Percentiles rank a stretch among this genome's conserved stretches.
phyloP scores from a whole-genome alignment of 2,329 filamentous ascomycete species.

The Neofusicoccum umdonicola region DNA sequence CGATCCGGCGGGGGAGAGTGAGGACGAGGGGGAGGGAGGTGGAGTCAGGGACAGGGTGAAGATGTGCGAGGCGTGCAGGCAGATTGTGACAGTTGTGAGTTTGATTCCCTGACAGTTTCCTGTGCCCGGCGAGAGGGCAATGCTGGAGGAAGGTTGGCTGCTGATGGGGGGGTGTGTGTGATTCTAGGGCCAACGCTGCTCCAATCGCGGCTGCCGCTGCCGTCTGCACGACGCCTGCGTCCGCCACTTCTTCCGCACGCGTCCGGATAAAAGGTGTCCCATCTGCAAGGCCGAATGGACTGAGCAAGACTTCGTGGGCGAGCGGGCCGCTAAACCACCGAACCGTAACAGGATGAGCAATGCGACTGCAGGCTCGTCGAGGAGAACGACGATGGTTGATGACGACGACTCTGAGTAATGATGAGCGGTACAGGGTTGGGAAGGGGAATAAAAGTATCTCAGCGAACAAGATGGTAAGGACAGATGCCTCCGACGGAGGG shows the following conservation, averaged over 20 bases:
- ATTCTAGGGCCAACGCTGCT: slow-evolving; percentile 19
- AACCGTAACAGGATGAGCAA: not conserved
- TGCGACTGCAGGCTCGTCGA: slow-evolving; percentile 2
- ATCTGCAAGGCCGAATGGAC: slow-evolving; percentile 31
- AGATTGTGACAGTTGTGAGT: slow-evolving; percentile 70
- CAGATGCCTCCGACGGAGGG: no score
- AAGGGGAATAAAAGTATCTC: not conserved
- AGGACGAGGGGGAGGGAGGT: slow-evolving; percentile 43
- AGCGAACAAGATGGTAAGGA: not conserved
- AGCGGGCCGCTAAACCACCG: not conserved
- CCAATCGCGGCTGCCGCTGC: slow-evolving; percentile 18
- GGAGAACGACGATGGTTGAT: not conserved
- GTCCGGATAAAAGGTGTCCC: slow-evolving; percentile 28
- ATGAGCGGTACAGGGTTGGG: not conserved
- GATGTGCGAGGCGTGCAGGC: slow-evolving; percentile 81
- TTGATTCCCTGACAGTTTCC: not conserved
- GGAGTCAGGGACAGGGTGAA: slow-evolving; percentile 67
- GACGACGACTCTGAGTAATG: not conserved
- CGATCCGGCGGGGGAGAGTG: slow-evolving; percentile 49
- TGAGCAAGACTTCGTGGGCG: slow-evolving; percentile 12
- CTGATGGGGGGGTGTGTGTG: not conserved
- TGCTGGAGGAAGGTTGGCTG: not conserved
- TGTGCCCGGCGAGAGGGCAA: no score
- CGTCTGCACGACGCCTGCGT: slow-evolving; percentile 33
- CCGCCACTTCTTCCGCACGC: slow-evolving; percentile 29